These are phyloP conservation scores for Hypoxylon sp. DNA, from an alignment of 2,329 filamentous ascomycete genomes.

Conservation along the genomic window DNA sequence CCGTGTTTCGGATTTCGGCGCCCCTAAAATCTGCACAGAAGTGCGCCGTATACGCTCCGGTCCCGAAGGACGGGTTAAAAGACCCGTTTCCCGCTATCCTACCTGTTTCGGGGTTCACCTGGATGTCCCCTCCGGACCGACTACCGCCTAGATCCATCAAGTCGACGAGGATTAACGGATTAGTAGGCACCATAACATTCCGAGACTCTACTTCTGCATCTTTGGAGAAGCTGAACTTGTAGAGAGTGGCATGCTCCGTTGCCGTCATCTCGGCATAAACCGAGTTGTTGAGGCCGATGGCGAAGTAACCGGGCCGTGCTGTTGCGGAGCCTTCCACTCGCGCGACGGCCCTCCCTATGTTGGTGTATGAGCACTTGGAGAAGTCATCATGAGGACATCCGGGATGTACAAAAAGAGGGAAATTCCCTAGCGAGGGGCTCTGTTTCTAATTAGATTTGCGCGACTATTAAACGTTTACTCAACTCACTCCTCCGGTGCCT, in stretches of 20 bases:
- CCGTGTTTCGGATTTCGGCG: slow-evolving; percentile 68
- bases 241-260: slow-evolving; percentile 71
- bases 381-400: slow-evolving; percentile 65
- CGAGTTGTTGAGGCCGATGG: slow-evolving; percentile 68
- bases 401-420: slow-evolving; percentile 67
- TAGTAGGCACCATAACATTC: slow-evolving; percentile 55
- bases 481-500: slow-evolving; percentile 56
- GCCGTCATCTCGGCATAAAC: slow-evolving; percentile 74
- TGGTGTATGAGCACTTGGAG: slow-evolving; percentile 66
- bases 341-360: slow-evolving; percentile 61
- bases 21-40: slow-evolving; percentile 75
- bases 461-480: neutral
- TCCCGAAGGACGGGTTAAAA: slow-evolving; percentile 74
- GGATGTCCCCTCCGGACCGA: slow-evolving; percentile 65
- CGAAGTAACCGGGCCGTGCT: slow-evolving; percentile 73
- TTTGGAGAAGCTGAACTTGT: slow-evolving; percentile 70
- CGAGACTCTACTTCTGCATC: slow-evolving; percentile 47
- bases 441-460: slow-evolving; percentile 43
- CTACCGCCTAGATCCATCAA: slow-evolving; percentile 69
- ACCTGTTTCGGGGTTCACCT: slow-evolving; percentile 65
- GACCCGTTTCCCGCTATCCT: slow-evolving; percentile 72
- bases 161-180: slow-evolving; percentile 73
- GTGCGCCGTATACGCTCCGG: slow-evolving; percentile 69
- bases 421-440: slow-evolving; percentile 67
- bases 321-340: slow-evolving; percentile 66